phyloP scores from a whole-genome alignment of 176 grass and related monocot genomes.

The Eragrostis curvula region DNA sequence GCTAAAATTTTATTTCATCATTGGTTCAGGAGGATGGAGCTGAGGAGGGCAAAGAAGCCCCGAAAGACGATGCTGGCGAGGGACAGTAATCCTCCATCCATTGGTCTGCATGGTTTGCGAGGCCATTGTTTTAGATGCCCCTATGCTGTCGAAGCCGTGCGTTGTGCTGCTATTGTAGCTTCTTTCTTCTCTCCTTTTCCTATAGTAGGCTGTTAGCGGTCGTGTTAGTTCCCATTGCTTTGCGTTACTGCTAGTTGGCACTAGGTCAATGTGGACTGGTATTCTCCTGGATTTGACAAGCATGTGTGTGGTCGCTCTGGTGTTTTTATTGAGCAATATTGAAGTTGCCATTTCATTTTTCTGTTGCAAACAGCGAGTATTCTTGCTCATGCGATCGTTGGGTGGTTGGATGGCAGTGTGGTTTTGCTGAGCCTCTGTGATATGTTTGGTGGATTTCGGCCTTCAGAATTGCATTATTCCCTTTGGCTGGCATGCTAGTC shows the following conservation, averaged over 20 bases:
- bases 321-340: constrained; percentile 40
- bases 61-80: constrained; percentile 59
- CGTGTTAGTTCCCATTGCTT: constrained; percentile 42
- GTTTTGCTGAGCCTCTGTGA: background rate
- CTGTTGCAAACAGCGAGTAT: background rate
- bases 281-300: constrained; percentile 37
- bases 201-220: constrained; percentile 33
- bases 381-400: too few relatives aligned
- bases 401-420: background rate
- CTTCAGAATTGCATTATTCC: background rate
- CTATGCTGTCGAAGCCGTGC: constrained; percentile 23
- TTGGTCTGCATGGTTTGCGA: background rate
- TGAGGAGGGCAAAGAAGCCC: constrained; percentile 68
- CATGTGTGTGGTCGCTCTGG: constrained; percentile 33
- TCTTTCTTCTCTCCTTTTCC: background rate
- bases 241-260: constrained; percentile 28
- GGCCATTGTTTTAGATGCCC: constrained; percentile 29
- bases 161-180: constrained; percentile 26
- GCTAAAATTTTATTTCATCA: constrained; percentile 1
- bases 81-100: constrained; percentile 47
- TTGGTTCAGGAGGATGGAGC: constrained; percentile 66
- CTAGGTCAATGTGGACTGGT: constrained; percentile 23
- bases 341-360: background rate
- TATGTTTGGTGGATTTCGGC: background rate
- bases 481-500: background rate